Conservation (phyloP, 2,329 filamentous ascomycete genomes). For the Pyrenochaeta sp. region DNA sequence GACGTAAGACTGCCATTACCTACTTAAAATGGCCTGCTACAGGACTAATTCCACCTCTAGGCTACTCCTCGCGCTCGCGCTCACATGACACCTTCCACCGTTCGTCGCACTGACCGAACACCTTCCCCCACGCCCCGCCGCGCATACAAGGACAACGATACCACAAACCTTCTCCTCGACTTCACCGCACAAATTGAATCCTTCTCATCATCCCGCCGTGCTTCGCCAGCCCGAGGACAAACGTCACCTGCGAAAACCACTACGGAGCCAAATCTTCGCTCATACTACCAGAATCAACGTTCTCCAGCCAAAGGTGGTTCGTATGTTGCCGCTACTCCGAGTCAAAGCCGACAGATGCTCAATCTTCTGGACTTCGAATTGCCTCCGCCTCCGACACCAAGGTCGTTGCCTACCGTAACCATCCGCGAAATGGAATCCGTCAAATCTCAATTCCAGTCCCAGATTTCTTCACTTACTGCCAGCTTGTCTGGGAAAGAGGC, state of each 20-base stretch:
- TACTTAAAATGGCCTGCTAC: neutral
- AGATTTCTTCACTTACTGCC: constrained; percentile 93
- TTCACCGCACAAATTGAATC: constrained; percentile 81
- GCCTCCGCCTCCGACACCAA: constrained; percentile 89
- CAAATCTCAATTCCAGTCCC: constrained; percentile 88
- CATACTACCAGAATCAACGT: constrained; percentile 42
- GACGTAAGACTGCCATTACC: constrained; percentile 26
- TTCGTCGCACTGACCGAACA: constrained; percentile 52
- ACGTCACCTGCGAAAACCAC: constrained; percentile 61
- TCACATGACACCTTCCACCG: constrained; percentile 59
- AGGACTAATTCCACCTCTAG: constrained; percentile 17
- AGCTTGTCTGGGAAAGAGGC: constrained; percentile 92
- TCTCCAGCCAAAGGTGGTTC: constrained; percentile 40
- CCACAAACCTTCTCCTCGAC: constrained; percentile 82
- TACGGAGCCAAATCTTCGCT: constrained; percentile 59
- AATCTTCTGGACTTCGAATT: constrained; percentile 82
- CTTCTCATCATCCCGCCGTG: constrained; percentile 52
- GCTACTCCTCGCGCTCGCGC: constrained; percentile 45
- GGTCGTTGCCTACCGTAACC: constrained; percentile 88
- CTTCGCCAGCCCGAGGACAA: constrained; percentile 47
- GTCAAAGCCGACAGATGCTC: constrained; percentile 40
- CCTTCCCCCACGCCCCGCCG: constrained; percentile 63
- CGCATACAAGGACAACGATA: constrained; percentile 61
- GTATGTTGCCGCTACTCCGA: constrained; percentile 38
- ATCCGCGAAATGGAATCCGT: constrained; percentile 90